Conservation (phyloP, 2,329 filamentous ascomycete species). For the Cyclaneusma minus region DNA sequence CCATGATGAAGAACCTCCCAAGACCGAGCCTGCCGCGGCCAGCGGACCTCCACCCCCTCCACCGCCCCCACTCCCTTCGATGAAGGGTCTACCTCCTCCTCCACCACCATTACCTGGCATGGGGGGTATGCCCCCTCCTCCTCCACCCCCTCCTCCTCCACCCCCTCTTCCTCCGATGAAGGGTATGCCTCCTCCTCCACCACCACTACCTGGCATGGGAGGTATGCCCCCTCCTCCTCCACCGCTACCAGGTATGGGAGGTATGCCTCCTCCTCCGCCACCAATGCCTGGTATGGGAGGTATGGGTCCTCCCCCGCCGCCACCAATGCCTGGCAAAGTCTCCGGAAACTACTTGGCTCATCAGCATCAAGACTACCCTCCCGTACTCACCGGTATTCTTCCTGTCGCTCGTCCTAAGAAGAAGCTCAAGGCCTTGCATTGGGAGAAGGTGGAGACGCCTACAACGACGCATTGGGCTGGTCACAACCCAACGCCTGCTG, state of each 20-base stretch:
- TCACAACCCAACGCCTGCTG: slow-evolving; percentile 71
- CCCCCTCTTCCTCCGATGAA: slow-evolving; percentile 13
- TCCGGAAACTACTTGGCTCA: slow-evolving; percentile 65
- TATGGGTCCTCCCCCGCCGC: slow-evolving; percentile 34
- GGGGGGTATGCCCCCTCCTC: slow-evolving; percentile 17
- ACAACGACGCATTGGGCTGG: slow-evolving; percentile 86
- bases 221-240: slow-evolving; percentile 23
- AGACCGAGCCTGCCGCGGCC: slow-evolving; percentile 9
- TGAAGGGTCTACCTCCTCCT: no score
- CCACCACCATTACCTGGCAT: slow-evolving; percentile 27
- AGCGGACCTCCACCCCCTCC: slow-evolving; percentile 16
- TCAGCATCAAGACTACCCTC: slow-evolving; percentile 33
- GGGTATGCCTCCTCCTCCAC: slow-evolving; percentile 14
- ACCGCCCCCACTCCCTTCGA: slow-evolving; percentile 23
- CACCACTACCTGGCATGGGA: slow-evolving; percentile 16
- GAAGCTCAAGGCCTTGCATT: slow-evolving; percentile 98
- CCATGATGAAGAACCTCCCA: slow-evolving; percentile 14
- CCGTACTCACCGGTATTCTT: slow-evolving; percentile 46
- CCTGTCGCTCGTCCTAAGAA: slow-evolving; percentile 86
- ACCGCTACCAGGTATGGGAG: slow-evolving; percentile 12
- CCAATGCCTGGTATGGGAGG: slow-evolving; percentile 31
- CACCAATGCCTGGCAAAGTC: slow-evolving; percentile 51
- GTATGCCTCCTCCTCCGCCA: slow-evolving; percentile 29
- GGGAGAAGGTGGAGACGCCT: slow-evolving; percentile 94
- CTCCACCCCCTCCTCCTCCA: slow-evolving; percentile 19